These are phyloP conservation scores for Quillaja saponaria DNA, from an alignment of 306 rosid species.

Conservation along the genomic window DNA sequence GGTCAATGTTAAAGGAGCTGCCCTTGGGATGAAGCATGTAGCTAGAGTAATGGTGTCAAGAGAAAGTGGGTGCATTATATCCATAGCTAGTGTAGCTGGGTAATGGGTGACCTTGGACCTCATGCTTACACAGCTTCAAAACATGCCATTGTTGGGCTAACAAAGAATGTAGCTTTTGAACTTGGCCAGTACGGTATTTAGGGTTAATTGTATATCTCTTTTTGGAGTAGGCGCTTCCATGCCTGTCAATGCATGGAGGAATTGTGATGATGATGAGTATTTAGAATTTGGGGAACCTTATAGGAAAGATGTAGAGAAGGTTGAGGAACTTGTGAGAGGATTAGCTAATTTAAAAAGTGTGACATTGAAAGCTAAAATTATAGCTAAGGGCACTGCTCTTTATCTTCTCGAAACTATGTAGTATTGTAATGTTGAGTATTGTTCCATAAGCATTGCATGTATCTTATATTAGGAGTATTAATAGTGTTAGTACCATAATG, in stretches of 20 bases:
- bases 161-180: constrained; percentile 29
- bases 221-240: constrained; percentile 44
- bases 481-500: no score
- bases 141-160: constrained; percentile 30
- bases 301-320: constrained; percentile 25
- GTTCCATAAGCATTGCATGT: no score
- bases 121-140: constrained; percentile 32
- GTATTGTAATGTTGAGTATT: no score
- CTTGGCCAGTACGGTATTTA: constrained; percentile 25
- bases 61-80: constrained; percentile 24
- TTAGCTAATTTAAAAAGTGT: constrained; percentile 28
- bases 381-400: constrained; percentile 38
- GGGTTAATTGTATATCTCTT: constrained; percentile 35
- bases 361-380: constrained; percentile 15
- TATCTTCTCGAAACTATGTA: no score
- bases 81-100: constrained; percentile 21
- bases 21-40: constrained; percentile 34
- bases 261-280: background rate
- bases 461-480: no score
- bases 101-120: constrained; percentile 26
- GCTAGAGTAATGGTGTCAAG: constrained; percentile 25
- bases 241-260: constrained; percentile 35
- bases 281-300: background rate
- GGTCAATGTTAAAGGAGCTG: constrained; percentile 22
- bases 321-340: constrained; percentile 27